Conservation (phyloP, 306 rosid genomes). For the Cucurbita pepo region DNA sequence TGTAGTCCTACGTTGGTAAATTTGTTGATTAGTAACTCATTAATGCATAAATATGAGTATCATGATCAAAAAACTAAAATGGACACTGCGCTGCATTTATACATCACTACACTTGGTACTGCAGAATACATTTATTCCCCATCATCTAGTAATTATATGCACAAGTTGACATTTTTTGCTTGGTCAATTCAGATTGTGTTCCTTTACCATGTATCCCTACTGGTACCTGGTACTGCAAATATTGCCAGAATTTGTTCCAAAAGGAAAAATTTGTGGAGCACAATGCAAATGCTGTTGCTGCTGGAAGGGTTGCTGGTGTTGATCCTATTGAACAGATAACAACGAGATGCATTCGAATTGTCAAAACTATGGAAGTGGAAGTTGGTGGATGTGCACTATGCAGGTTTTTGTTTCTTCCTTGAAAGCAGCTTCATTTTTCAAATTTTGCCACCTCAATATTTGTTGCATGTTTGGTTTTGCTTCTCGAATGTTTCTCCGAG, state of each 20-base stretch:
- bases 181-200: conserved; percentile 53
- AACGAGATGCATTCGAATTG: conserved; percentile 70
- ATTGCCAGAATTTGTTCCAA: conserved; percentile 50
- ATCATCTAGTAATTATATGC: background rate
- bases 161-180: background rate
- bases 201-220: conserved; percentile 41
- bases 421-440: background rate
- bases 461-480: background rate
- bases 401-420: conserved; percentile 28
- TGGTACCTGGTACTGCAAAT: conserved; percentile 82
- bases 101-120: background rate
- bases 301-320: conserved; percentile 51
- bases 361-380: conserved; percentile 41
- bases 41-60: background rate
- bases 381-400: conserved; percentile 63
- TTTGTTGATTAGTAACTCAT: background rate
- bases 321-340: conserved; percentile 61
- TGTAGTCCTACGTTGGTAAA: background rate
- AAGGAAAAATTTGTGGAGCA: conserved; percentile 45
- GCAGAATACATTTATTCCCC: background rate
- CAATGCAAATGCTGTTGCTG: conserved; percentile 60
- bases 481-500: background rate
- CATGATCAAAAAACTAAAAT: background rate
- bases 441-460: background rate
- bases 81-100: background rate